Evolutionary conservation across 352 stramenopile genomes (phyloP).

Genomic region (Bremia lactucae): DNA sequence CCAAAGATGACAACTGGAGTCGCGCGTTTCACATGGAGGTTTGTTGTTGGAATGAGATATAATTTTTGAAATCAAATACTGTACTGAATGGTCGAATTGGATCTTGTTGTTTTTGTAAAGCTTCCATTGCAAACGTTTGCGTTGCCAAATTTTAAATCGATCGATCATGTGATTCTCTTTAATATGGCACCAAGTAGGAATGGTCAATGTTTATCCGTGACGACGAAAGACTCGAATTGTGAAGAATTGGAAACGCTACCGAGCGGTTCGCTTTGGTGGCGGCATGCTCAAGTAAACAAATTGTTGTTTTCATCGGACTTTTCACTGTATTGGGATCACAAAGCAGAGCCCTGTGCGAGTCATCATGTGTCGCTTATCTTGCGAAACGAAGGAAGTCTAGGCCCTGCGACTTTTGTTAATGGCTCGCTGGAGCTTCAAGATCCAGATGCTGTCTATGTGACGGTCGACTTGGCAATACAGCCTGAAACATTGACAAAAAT

Average conservation of each 20-base stretch:
- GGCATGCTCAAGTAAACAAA: constrained; percentile 30
- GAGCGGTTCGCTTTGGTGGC: constrained; percentile 39
- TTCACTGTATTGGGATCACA: constrained; percentile 22
- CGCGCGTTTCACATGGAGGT: constrained; percentile 39
- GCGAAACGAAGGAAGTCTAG: constrained; percentile 23
- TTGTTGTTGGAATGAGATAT: neutral
- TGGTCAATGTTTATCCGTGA: constrained; percentile 23
- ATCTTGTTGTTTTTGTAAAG: constrained; percentile 14
- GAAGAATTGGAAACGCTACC: constrained; percentile 3
- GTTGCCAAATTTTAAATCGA: constrained; percentile 31
- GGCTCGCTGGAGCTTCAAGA: constrained; percentile 30
- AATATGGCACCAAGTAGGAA: constrained; percentile 17
- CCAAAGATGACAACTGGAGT: constrained; percentile 28
- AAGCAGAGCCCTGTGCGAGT: constrained; percentile 8
- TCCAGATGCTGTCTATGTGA: constrained; percentile 13
- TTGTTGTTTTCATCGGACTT: constrained; percentile 34
- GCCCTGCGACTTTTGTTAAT: constrained; percentile 17
- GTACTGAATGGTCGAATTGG: neutral
- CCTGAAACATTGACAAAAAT: constrained; percentile 16
- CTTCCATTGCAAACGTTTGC: constrained; percentile 51
- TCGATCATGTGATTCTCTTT: constrained; percentile 19
- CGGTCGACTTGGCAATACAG: constrained; percentile 21
- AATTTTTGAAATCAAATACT: neutral
- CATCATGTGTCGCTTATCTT: constrained; percentile 26
- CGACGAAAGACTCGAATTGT: neutral